These are phyloP conservation scores for Fomitopsis schrenkii DNA, from an alignment of 1,284 basidiomycete genomes.

Conservation along the genomic window DNA sequence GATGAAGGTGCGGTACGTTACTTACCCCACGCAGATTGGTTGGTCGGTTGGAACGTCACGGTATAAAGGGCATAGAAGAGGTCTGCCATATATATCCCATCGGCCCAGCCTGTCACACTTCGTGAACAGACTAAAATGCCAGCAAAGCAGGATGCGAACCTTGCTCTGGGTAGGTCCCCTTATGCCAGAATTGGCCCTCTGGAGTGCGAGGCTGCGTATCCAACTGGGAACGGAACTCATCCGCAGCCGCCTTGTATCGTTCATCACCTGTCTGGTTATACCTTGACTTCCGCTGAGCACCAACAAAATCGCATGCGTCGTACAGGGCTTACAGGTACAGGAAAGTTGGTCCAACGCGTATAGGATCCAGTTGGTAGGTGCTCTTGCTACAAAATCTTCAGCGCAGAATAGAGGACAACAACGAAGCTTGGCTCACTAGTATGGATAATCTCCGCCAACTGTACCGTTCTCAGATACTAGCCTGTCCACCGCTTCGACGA, in stretches of 20 bases:
- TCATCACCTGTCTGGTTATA: not conserved
- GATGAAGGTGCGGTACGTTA: not conserved
- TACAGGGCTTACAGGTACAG: not conserved
- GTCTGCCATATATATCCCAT: not conserved
- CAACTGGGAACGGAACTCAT: not conserved
- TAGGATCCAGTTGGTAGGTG: not conserved
- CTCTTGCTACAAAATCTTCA: not conserved
- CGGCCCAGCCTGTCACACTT: not conserved
- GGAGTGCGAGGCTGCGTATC: not conserved
- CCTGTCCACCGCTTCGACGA: not conserved
- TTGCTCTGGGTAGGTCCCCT: not conserved
- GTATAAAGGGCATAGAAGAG: not conserved
- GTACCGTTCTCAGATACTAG: not conserved
- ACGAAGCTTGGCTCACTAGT: not conserved
- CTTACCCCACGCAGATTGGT: not conserved
- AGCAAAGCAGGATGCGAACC: not conserved
- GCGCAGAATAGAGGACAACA: not conserved
- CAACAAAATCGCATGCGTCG: not conserved
- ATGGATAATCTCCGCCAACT: not conserved
- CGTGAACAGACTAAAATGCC: not conserved
- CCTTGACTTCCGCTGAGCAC: not conserved
- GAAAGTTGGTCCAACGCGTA: not conserved
- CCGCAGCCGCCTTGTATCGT: not conserved
- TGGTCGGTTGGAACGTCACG: not conserved
- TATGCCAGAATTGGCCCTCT: not conserved